Percentiles rank a stretch among this genome's conserved stretches.
Conservation (phyloP, 202 grass and related monocot genomes). For the Panicum virgatum region DNA sequence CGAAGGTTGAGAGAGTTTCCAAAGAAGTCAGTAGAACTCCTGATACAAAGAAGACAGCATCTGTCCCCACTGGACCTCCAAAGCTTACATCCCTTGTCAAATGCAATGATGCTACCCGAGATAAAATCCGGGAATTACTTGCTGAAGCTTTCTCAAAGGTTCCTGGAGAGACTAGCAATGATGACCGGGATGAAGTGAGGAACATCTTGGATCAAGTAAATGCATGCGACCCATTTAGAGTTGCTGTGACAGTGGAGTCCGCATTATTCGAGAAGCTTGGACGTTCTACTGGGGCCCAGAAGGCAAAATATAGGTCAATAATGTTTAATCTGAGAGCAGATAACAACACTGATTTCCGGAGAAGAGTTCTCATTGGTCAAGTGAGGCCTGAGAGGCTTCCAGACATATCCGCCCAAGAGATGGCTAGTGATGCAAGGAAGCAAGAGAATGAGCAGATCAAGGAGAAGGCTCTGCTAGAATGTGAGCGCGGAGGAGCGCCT, state of each 20-base stretch:
- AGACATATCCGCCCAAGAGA: constrained; percentile 66
- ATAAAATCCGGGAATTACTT: constrained; percentile 81
- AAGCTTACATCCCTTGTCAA: constrained; percentile 70
- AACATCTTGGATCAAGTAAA: constrained; percentile 72
- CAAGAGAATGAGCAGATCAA: constrained; percentile 83
- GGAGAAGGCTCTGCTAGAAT: constrained; percentile 87
- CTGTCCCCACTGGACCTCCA: constrained; percentile 37
- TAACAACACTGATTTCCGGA: constrained; percentile 88
- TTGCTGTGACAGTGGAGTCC: constrained; percentile 79
- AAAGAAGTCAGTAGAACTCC: constrained; percentile 46
- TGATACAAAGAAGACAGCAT: constrained; percentile 52
- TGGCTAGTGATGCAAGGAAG: constrained; percentile 89
- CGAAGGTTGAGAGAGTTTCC: constrained; percentile 42
- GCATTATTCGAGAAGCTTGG: constrained; percentile 77
- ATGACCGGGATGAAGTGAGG: constrained; percentile 68
- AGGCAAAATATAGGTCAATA: constrained; percentile 92
- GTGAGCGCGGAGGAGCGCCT: constrained; percentile 64
- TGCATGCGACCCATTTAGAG: constrained; percentile 74
- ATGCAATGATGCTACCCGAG: constrained; percentile 76
- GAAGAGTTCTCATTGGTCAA: constrained; percentile 71
- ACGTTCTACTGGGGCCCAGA: constrained; percentile 69
- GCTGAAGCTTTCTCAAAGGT: constrained; percentile 85
- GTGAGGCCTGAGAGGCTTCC: constrained; percentile 62
- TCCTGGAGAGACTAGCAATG: constrained; percentile 64
- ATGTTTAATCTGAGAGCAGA: constrained; percentile 92